Conservation (phyloP, 2,329 filamentous ascomycete species). For the Nothophoma quercina region DNA sequence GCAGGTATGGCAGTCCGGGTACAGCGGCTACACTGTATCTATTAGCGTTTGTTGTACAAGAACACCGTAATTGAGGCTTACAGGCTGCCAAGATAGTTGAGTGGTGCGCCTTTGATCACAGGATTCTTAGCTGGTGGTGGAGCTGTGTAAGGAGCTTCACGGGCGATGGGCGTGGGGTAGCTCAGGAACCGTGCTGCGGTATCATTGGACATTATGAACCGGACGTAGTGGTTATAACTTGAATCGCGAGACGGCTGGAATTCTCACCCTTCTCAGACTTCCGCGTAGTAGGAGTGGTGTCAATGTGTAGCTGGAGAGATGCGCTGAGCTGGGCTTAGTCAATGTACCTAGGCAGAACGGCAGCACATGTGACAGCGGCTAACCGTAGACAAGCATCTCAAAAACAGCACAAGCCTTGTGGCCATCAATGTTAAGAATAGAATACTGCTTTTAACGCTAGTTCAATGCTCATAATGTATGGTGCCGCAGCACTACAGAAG, state of each 20-base stretch:
- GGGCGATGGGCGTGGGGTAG: conserved; percentile 44
- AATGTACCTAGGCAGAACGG: conserved; percentile 1
- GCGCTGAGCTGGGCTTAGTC: background rate
- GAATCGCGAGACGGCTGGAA: background rate
- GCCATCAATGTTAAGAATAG: background rate
- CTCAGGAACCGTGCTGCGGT: conserved; percentile 39
- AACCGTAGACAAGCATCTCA: background rate
- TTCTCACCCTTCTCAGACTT: background rate
- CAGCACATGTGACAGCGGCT: conserved; percentile 8
- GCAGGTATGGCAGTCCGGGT: conserved; percentile 66
- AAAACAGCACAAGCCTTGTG: background rate
- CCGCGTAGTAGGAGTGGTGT: background rate
- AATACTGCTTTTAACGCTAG: background rate
- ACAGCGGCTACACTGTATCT: conserved; percentile 65
- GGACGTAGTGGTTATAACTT: background rate
- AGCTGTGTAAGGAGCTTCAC: conserved; percentile 44
- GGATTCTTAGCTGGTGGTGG: conserved; percentile 66
- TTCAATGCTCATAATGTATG: conserved; percentile 3
- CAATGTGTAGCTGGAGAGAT: background rate
- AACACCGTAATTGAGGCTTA: conserved; percentile 49
- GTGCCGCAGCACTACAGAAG: conserved; percentile 8
- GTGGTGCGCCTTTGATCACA: conserved; percentile 69
- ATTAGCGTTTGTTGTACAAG: conserved; percentile 16
- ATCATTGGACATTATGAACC: conserved; percentile 31
- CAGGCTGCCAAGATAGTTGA: conserved; percentile 69